Base-by-base conservation (phyloP, 331 rosid genomes). In the Cydonia oblonga region DNA sequence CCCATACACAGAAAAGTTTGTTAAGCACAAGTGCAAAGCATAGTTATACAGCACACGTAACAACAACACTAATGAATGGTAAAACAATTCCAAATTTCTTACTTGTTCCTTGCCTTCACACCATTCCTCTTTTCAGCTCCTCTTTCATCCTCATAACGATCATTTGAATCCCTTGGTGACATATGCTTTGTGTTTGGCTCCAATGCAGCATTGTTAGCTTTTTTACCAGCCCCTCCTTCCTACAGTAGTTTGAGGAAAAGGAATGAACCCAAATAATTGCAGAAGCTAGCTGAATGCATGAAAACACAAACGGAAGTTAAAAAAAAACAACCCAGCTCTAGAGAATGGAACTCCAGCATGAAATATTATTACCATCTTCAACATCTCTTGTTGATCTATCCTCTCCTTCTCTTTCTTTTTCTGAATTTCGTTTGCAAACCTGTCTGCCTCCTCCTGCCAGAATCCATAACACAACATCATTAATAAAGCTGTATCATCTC, bases 181-280 rank as follows among this genome's bases (percentile, higher is more conserved):
- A 10, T 23, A 64, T 62, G 78, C 87, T 79, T 85, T 78, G 85
- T 79, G 73, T 73, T 73, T 79, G 85, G 76, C 73, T 84, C 90
- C 83, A 81, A 76, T n/a, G 81, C 87, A 79, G 85, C 56, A 73
- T 80, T 86, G 78, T 74, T 81, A 73, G 83, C 78, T 79, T 79
- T 90, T 38, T 75, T 79, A 76, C 87, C 96, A 83, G 77, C 86
- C 87, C 90, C 88, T 80, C 84, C 97, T 78, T 91, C 99, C 99
- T 95, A 95, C 99, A 95, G 99, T 88, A 91, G 99, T 95, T 91
- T 88, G 99, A 95, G 99, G 99, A 83, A 95, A 95, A 91, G 96
- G 97, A 90, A 95, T 95, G 99, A 95, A 87, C 99, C 99, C 97
- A 91, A 91, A 95, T 91, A 89, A 95, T 95, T 91, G 99, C 93